Conservation (phyloP, 805 yeast species). For the Wickerhamiella domercqiae region DNA sequence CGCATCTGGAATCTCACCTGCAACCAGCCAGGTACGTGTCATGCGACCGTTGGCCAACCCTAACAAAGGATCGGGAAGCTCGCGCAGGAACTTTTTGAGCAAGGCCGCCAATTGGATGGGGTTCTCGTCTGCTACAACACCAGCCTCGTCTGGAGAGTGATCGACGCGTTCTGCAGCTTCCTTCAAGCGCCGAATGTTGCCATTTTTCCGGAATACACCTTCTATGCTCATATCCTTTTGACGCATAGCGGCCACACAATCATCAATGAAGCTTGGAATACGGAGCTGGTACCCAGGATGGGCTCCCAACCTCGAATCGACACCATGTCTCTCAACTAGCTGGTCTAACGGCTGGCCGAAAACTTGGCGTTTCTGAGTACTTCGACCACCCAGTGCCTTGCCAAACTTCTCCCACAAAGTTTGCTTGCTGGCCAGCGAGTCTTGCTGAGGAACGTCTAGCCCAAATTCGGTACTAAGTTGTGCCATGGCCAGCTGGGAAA, state of each 20-base stretch:
- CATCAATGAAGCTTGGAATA: conserved; percentile 80
- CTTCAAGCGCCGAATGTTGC: conserved; percentile 72
- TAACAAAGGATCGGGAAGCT: conserved; percentile 80
- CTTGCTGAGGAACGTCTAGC: neutral
- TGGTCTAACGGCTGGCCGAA: conserved; percentile 67
- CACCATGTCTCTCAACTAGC: conserved; percentile 55
- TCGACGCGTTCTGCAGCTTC: conserved; percentile 63
- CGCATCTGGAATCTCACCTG: conserved; percentile 20
- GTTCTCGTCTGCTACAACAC: conserved; percentile 56
- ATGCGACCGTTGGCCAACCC: conserved; percentile 38
- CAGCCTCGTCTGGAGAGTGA: conserved; percentile 51
- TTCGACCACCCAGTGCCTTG: conserved; percentile 21
- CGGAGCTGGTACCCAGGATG: conserved; percentile 61
- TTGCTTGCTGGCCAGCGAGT: conserved; percentile 18
- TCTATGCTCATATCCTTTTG: conserved; percentile 89
- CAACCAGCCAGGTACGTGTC: conserved; percentile 61
- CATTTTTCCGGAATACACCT: conserved; percentile 91
- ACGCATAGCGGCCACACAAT: conserved; percentile 63
- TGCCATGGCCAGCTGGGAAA: neutral
- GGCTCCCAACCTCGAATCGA: conserved; percentile 69
- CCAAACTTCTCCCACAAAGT: conserved; percentile 34
- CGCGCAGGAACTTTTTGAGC: conserved; percentile 79
- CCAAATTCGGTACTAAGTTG: neutral
- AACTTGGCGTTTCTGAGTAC: conserved; percentile 28
- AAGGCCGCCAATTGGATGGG: conserved; percentile 90